Evolutionary conservation across 2,329 filamentous ascomycete genomes (phyloP).

Genomic region (Curvularia sp.): DNA sequence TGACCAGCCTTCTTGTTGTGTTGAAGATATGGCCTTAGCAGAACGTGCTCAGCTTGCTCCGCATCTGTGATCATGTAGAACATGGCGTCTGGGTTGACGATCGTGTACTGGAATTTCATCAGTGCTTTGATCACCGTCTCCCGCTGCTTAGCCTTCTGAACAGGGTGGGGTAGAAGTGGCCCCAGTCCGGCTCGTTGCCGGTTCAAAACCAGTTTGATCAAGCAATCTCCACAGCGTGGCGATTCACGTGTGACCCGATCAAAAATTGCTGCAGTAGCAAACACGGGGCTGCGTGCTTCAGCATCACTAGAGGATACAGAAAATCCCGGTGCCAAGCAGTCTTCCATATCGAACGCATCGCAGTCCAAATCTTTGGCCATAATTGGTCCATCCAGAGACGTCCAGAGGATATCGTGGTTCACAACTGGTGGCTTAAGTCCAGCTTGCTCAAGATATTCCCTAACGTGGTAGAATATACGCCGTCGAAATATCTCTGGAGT

Average conservation of each 20-base stretch:
- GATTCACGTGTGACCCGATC: conserved; percentile 49
- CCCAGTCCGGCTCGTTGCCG: conserved; percentile 46
- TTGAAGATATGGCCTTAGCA: conserved; percentile 49
- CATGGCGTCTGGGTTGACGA: conserved; percentile 52
- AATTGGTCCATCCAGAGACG: conserved; percentile 52
- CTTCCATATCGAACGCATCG: conserved; percentile 51
- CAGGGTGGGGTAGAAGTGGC: conserved; percentile 47
- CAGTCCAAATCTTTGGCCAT: conserved; percentile 53
- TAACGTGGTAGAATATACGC: conserved; percentile 52
- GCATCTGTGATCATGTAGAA: conserved; percentile 56
- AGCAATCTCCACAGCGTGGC: conserved; percentile 53
- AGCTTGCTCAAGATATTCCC: conserved; percentile 46
- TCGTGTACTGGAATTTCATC: conserved; percentile 53
- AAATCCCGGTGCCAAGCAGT: conserved; percentile 54
- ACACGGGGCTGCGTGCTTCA: conserved; percentile 46
- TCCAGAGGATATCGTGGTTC: conserved; percentile 54
- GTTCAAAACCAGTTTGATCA: conserved; percentile 52
- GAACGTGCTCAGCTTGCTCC: conserved; percentile 50
- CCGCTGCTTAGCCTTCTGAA: conserved; percentile 43
- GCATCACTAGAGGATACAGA: conserved; percentile 48
- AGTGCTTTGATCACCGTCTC: conserved; percentile 49
- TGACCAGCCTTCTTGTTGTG: conserved; percentile 48
- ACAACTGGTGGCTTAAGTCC: conserved; percentile 52
- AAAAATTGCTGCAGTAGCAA: conserved; percentile 51
- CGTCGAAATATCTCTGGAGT: conserved; percentile 42